Percentiles rank a stretch among this genome's conserved stretches.
Evolutionary conservation across 805 yeast species (phyloP).

Genomic region (Nakazawaea pomicola): DNA sequence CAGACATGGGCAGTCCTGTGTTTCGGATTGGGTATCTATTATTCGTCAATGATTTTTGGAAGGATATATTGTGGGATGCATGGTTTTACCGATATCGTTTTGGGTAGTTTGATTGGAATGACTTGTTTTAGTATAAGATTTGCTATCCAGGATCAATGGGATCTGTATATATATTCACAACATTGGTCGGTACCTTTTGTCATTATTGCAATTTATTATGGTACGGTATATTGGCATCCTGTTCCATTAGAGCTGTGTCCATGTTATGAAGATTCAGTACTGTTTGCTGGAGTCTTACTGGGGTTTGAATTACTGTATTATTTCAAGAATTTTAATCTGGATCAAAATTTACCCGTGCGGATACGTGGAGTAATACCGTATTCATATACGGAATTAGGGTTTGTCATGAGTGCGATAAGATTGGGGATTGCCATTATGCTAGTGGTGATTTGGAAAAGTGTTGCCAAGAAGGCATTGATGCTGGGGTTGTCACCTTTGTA

Average conservation of each 20-base stretch:
- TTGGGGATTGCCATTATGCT: conserved; percentile 54
- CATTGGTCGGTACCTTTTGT: conserved; percentile 27
- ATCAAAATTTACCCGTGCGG: conserved; percentile 1
- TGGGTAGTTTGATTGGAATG: conserved; percentile 65
- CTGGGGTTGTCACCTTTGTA: conserved; percentile 56
- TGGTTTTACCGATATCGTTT: conserved; percentile 71
- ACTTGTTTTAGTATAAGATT: conserved; percentile 44
- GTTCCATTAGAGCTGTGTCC: conserved; percentile 93
- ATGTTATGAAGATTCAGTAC: conserved; percentile 92
- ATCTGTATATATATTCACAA: conserved; percentile 32
- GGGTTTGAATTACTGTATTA: conserved; percentile 70
- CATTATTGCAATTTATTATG: conserved; percentile 35
- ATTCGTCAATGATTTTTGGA: conserved; percentile 65
- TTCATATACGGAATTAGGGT: conserved; percentile 36
- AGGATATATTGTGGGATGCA: conserved; percentile 97
- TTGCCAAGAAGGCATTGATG: conserved; percentile 64
- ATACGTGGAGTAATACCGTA: conserved; percentile 33
- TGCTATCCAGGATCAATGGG: conserved; percentile 37
- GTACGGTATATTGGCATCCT: conserved; percentile 63
- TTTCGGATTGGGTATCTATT: no score
- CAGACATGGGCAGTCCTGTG: no score
- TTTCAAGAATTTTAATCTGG: conserved; percentile 27
- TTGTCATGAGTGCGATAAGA: conserved; percentile 38
- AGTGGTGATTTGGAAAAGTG: conserved; percentile 69
- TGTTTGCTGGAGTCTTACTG: conserved; percentile 81